Evolutionary conservation across 805 yeast genomes (phyloP).

Genomic region (Wickerhamiella dianesei): DNA sequence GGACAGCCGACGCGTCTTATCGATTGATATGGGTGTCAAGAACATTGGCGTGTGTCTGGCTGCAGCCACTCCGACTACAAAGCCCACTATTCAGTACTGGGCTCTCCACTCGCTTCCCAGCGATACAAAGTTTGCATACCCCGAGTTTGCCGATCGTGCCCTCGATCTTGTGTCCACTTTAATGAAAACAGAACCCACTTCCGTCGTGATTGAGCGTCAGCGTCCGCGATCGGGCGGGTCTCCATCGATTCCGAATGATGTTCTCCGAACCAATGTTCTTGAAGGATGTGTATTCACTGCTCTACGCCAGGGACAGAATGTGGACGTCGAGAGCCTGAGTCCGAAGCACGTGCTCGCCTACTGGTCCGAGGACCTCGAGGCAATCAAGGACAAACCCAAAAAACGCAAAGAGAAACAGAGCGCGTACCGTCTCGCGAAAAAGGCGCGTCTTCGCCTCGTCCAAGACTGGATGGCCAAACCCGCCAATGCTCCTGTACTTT

Average conservation of each 20-base stretch:
- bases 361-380: conserved; percentile 15
- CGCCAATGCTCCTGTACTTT: conserved; percentile 7
- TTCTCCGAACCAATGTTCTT: conserved; percentile 39
- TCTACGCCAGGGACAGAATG: conserved; percentile 7
- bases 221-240: conserved; percentile 38
- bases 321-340: conserved; percentile 14
- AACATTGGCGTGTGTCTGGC: conserved; percentile 23
- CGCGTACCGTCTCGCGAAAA: conserved; percentile 18
- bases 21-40: conserved; percentile 25
- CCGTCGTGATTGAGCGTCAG: conserved; percentile 42
- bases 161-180: conserved; percentile 10
- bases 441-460: conserved; percentile 16
- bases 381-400: not conserved
- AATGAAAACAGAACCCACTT: conserved; percentile 23
- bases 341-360: conserved; percentile 19
- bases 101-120: conserved; percentile 5
- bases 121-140: conserved; percentile 17
- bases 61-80: conserved; percentile 2
- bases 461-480: conserved; percentile 13
- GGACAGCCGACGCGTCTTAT: conserved; percentile 13
- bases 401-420: not conserved
- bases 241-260: conserved; percentile 35
- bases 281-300: conserved; percentile 36
- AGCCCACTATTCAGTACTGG: conserved; percentile 9
- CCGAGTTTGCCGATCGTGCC: conserved; percentile 20